phyloP scores from a whole-genome alignment of 1,284 basidiomycete genomes.

The Quambalaria eucalypti region DNA sequence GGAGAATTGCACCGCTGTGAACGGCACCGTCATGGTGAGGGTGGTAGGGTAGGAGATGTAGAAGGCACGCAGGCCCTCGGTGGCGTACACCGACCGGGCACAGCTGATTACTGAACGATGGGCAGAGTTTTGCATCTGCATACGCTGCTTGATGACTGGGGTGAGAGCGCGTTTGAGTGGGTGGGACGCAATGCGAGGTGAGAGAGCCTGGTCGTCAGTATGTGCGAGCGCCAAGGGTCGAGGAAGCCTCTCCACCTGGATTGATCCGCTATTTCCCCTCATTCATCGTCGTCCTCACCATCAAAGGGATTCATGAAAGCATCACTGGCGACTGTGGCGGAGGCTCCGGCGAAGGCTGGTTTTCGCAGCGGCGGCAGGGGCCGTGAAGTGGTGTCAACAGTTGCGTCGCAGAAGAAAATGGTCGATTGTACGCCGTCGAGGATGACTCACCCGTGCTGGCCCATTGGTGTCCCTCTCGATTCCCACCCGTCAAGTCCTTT shows the following conservation, averaged over 20 bases:
- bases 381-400: no score
- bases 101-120: slow-evolving; percentile 76
- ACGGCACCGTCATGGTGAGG: slow-evolving; percentile 83
- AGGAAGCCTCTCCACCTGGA: no score
- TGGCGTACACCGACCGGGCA: slow-evolving; percentile 70
- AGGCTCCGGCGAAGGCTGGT: slow-evolving; percentile 81
- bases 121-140: slow-evolving; percentile 57
- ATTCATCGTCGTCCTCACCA: slow-evolving; percentile 62
- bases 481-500: slow-evolving; percentile 85
- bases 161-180: slow-evolving; percentile 6
- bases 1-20: slow-evolving; percentile 95
- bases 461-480: slow-evolving; percentile 70
- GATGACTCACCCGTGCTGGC: slow-evolving; percentile 60
- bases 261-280: no score
- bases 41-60: slow-evolving; percentile 99
- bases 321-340: slow-evolving; percentile 88
- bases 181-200: slow-evolving; percentile 4
- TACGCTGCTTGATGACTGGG: slow-evolving; percentile 15
- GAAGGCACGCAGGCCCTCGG: slow-evolving; percentile 82
- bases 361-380: no score
- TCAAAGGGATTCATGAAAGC: slow-evolving; percentile 99
- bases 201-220: no score
- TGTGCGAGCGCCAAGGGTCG: no score
- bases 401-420: no score
- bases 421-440: background rate